A percentile compares a stretch with the other conserved stretches of the same genome.
Evolutionary conservation across 768 basidiomycete genomes (phyloP).

Genomic region (Pulveroboletus sp.): DNA sequence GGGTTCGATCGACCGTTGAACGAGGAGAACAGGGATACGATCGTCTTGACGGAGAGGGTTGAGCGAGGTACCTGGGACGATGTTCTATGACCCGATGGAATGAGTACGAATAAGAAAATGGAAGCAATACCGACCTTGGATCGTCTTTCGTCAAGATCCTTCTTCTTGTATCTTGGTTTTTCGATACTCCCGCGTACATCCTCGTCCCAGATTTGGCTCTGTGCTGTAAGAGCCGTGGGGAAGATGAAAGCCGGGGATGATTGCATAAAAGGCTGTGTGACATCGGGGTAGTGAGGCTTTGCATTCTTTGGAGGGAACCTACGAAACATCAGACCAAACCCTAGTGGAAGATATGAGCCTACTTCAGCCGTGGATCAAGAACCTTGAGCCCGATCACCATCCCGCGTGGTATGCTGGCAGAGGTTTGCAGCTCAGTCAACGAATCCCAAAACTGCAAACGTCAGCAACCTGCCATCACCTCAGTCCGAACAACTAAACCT

Average conservation of each 20-base stretch:
- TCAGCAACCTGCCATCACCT: neutral
- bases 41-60: constrained; percentile 69
- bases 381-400: constrained; percentile 78
- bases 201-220: constrained; percentile 70
- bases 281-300: constrained; percentile 36
- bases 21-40: constrained; percentile 76
- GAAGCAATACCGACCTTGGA: constrained; percentile 48
- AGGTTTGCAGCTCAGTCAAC: constrained; percentile 55
- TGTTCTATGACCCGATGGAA: constrained; percentile 50
- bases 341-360: constrained; percentile 17
- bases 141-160: constrained; percentile 81
- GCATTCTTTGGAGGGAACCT: constrained; percentile 86
- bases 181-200: constrained; percentile 48
- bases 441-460: constrained; percentile 47
- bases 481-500: constrained; percentile 37
- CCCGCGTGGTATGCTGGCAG: constrained; percentile 66
- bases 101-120: neutral
- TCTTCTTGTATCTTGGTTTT: constrained; percentile 71
- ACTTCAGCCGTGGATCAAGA: constrained; percentile 86
- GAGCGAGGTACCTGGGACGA: constrained; percentile 74
- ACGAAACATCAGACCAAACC: neutral
- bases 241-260: constrained; percentile 34
- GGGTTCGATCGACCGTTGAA: constrained; percentile 70
- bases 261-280: constrained; percentile 22
- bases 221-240: constrained; percentile 58